Conservation (phyloP, 805 yeast genomes). For the Suhomyces sp. region DNA sequence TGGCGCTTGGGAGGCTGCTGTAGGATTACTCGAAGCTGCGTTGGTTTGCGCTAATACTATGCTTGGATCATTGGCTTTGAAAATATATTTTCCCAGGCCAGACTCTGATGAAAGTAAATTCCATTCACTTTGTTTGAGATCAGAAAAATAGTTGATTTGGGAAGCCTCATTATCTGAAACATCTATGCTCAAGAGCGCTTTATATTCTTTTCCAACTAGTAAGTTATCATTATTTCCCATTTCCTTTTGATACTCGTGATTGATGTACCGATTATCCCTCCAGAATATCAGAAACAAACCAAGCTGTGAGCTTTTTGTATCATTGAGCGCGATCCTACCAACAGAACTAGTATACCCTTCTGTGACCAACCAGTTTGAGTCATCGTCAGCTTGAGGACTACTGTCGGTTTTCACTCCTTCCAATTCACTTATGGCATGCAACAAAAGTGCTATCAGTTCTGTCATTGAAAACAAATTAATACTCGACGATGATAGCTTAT, state of each 20-base stretch:
- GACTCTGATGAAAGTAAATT: background rate
- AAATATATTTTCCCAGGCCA: slow-evolving; percentile 12
- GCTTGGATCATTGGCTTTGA: slow-evolving; percentile 12
- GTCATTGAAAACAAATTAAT: slow-evolving; percentile 30
- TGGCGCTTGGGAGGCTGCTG: background rate
- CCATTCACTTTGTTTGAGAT: slow-evolving; percentile 22
- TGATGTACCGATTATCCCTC: slow-evolving; percentile 29
- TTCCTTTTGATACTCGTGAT: slow-evolving; percentile 17
- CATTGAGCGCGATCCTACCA: slow-evolving; percentile 30
- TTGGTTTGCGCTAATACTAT: background rate
- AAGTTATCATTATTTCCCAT: background rate
- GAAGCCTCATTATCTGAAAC: slow-evolving; percentile 2
- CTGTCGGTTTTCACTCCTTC: slow-evolving; percentile 17
- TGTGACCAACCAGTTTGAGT: slow-evolving; percentile 16
- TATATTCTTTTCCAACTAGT: slow-evolving; percentile 17
- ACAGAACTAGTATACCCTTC: slow-evolving; percentile 23
- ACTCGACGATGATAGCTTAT: slow-evolving; percentile 28
- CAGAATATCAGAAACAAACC: slow-evolving; percentile 38
- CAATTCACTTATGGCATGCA: slow-evolving; percentile 21
- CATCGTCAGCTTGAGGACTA: slow-evolving; percentile 4
- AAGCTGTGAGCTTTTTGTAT: slow-evolving; percentile 16
- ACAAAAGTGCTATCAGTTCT: slow-evolving; percentile 28
- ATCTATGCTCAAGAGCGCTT: slow-evolving; percentile 21
- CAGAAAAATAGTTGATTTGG: slow-evolving; percentile 19
- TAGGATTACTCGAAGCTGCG: background rate